A percentile compares a stretch with the other conserved stretches of the same genome.
Conservation (phyloP, 1,284 basidiomycete genomes). For the Apiotrichum mycotoxinovorans region DNA sequence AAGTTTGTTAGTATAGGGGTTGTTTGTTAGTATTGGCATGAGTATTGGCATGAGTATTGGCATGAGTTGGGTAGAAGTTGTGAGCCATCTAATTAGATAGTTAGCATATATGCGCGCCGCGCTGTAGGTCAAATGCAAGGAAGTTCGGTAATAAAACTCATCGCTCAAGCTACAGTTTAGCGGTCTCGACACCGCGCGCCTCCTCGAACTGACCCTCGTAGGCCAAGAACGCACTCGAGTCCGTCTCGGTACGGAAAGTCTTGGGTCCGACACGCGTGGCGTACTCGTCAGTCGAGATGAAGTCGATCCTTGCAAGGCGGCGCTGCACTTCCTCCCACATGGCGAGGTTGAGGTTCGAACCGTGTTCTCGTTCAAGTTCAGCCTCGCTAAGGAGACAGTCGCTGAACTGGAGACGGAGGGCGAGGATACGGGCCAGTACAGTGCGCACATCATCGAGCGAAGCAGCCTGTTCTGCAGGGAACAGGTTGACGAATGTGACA, state of each 20-base stretch:
- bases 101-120: too few relatives aligned
- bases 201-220: not conserved
- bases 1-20: too few relatives aligned
- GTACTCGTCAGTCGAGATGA: not conserved
- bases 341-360: too few relatives aligned
- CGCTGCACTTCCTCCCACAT: not conserved
- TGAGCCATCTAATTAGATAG: too few relatives aligned
- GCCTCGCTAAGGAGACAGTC: not conserved
- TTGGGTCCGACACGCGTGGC: not conserved
- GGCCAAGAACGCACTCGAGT: not conserved
- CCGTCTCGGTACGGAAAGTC: not conserved
- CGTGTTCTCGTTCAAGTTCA: not conserved
- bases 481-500: not conserved
- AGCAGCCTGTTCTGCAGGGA: not conserved
- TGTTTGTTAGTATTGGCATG: too few relatives aligned
- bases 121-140: too few relatives aligned
- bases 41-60: too few relatives aligned
- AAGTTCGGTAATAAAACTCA: too few relatives aligned
- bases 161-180: not conserved
- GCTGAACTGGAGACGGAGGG: not conserved
- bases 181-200: not conserved
- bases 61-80: too few relatives aligned
- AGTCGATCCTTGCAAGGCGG: not conserved
- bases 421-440: not conserved
- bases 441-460: not conserved